Evolutionary conservation across 352 stramenopile species (phyloP).

Genomic region (Pythium aphanidermatum): DNA sequence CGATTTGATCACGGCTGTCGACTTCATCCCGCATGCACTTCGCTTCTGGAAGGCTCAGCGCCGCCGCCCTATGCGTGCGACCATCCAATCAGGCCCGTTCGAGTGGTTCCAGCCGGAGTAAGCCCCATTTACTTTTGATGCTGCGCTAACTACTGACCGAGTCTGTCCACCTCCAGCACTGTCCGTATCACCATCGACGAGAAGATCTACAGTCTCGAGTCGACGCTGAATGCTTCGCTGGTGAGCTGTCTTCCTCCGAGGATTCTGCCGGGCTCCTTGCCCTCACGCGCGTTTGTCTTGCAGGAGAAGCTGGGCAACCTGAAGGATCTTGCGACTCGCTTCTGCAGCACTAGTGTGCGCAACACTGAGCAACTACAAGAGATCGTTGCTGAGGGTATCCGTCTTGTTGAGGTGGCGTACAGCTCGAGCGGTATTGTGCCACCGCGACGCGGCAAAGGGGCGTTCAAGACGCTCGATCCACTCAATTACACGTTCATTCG

Average conservation of each 20-base stretch:
- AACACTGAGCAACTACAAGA: constrained; percentile 26
- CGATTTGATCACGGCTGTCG: constrained; percentile 53
- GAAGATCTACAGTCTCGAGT: constrained; percentile 53
- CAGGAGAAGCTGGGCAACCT: constrained; percentile 67
- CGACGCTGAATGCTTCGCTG: constrained; percentile 60
- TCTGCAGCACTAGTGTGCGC: constrained; percentile 10
- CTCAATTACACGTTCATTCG: constrained; percentile 39
- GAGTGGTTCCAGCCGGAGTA: constrained; percentile 60
- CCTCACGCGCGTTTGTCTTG: background rate
- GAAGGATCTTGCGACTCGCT: constrained; percentile 46
- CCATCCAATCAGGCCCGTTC: constrained; percentile 43
- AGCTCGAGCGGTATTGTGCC: constrained; percentile 49
- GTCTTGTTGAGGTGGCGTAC: constrained; percentile 48
- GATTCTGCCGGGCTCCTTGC: no score
- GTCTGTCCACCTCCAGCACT: constrained; percentile 16
- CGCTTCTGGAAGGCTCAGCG: constrained; percentile 62
- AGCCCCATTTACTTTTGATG: background rate
- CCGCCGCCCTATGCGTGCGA: constrained; percentile 38
- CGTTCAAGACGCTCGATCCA: constrained; percentile 44
- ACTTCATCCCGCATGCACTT: constrained; percentile 63
- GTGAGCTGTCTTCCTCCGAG: constrained; percentile 18
- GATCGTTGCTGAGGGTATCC: constrained; percentile 39
- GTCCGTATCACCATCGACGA: constrained; percentile 50
- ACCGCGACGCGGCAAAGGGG: constrained; percentile 44
- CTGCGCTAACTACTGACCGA: background rate